Evolutionary conservation across 2,329 filamentous ascomycete species (phyloP).

Genomic region (Fonsecaea nubica): DNA sequence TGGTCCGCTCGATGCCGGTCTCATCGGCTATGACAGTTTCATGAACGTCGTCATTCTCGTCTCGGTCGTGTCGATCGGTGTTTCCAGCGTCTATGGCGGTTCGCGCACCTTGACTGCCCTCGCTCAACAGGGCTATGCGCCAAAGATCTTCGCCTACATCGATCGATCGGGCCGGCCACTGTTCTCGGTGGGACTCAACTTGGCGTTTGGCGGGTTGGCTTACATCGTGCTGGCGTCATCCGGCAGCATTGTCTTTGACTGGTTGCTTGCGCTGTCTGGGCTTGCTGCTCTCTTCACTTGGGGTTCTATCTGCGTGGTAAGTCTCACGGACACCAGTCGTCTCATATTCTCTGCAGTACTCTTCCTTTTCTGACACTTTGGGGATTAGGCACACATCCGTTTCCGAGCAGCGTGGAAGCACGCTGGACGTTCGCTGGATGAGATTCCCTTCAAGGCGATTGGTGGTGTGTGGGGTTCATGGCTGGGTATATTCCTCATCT

Average conservation of each 20-base stretch:
- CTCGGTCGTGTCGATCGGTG: slow-evolving; percentile 65
- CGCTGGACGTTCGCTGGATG: slow-evolving; percentile 71
- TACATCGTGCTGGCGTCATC: slow-evolving; percentile 46
- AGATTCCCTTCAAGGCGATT: slow-evolving; percentile 82
- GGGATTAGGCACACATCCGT: slow-evolving; percentile 71
- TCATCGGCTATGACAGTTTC: slow-evolving; percentile 66
- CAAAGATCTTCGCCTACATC: slow-evolving; percentile 53
- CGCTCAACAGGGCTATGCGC: slow-evolving; percentile 53
- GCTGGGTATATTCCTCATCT: slow-evolving; percentile 77
- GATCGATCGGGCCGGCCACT: slow-evolving; percentile 55
- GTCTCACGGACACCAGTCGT: background rate
- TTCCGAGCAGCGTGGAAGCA: slow-evolving; percentile 81
- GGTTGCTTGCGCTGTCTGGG: slow-evolving; percentile 68
- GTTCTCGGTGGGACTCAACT: slow-evolving; percentile 47
- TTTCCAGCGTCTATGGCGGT: slow-evolving; percentile 63
- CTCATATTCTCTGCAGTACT: slow-evolving; percentile 45
- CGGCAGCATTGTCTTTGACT: slow-evolving; percentile 63
- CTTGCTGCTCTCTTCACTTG: slow-evolving; percentile 69
- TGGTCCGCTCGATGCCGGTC: slow-evolving; percentile 65
- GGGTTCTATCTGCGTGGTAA: slow-evolving; percentile 64
- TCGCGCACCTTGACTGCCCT: slow-evolving; percentile 64
- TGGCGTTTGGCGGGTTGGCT: slow-evolving; percentile 50
- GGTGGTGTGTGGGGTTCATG: slow-evolving; percentile 81
- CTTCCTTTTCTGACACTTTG: slow-evolving; percentile 52
- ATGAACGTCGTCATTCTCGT: slow-evolving; percentile 72